Percentiles rank a stretch among this genome's conserved stretches.
phyloP scores from a whole-genome alignment of 106 monocot genomes.

The Apostasia ramifera region DNA sequence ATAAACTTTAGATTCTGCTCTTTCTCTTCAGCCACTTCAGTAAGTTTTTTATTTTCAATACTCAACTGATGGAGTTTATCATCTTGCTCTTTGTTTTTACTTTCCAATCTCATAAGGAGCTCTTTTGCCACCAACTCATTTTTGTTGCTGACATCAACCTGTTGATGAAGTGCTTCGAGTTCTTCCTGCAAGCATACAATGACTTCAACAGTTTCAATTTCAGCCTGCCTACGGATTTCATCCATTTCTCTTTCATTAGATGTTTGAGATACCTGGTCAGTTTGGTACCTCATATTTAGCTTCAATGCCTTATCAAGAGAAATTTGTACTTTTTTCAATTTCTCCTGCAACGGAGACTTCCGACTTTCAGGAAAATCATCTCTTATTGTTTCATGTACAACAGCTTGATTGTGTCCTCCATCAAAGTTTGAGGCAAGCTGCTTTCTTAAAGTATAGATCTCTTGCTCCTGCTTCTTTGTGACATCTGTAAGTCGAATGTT shows the following conservation, averaged over 20 bases:
- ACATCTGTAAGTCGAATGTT: slow-evolving; percentile 16
- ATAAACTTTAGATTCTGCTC: slow-evolving; percentile 24
- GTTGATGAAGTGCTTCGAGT: slow-evolving; percentile 37
- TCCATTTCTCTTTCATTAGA: slow-evolving; percentile 69
- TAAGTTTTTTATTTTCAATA: slow-evolving; percentile 45
- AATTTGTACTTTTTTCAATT: slow-evolving; percentile 54
- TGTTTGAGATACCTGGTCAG: slow-evolving; percentile 34
- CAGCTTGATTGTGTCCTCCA: slow-evolving; percentile 8
- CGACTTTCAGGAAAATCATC: slow-evolving; percentile 22
- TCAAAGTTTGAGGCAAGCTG: slow-evolving; percentile 13
- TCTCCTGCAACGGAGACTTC: slow-evolving; percentile 45
- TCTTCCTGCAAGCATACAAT: slow-evolving; percentile 92
- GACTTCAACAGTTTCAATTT: slow-evolving; percentile 84
- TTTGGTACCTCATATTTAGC: slow-evolving; percentile 41
- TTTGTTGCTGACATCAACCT: slow-evolving; percentile 35
- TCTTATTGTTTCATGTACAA: slow-evolving; percentile 8
- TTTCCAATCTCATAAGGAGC: slow-evolving; percentile 31
- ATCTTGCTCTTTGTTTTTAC: slow-evolving; percentile 28
- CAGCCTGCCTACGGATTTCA: slow-evolving; percentile 69
- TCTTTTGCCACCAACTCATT: slow-evolving; percentile 37
- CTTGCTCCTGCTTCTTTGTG: slow-evolving; percentile 30
- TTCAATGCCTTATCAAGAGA: slow-evolving; percentile 52
- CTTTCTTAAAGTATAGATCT: slow-evolving; percentile 35
- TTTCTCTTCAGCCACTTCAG: slow-evolving; percentile 43
- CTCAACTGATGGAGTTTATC: slow-evolving; percentile 31